These are phyloP conservation scores for Rosa persica DNA, from an alignment of 306 rosid species.

Conservation along the genomic window DNA sequence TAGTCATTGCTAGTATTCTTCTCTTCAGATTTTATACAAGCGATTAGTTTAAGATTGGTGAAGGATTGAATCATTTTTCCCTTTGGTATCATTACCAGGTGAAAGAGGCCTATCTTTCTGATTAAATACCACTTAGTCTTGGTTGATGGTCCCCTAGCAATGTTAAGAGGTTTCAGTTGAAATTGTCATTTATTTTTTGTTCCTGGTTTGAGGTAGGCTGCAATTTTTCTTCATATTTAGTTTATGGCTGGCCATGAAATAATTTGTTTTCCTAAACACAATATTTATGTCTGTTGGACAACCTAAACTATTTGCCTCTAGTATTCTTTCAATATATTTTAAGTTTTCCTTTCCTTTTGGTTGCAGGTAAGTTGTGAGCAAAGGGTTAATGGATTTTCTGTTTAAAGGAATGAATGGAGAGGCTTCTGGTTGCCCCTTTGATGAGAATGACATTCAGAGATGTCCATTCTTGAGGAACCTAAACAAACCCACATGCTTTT, in stretches of 20 bases:
- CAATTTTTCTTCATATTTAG: not conserved
- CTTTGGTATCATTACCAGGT: not conserved
- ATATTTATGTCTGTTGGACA: not conserved
- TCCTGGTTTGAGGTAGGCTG: not conserved
- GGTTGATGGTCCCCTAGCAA: not conserved
- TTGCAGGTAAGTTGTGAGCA: not conserved
- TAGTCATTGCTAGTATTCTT: not conserved
- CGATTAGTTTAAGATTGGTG: not conserved
- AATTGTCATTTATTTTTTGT: not conserved
- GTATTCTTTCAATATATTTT: not conserved
- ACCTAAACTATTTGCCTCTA: not conserved
- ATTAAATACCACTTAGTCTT: not conserved
- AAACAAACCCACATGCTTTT: slow-evolving; percentile 63
- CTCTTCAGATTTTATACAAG: not conserved
- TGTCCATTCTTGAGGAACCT: slow-evolving; percentile 78
- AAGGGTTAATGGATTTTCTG: not conserved
- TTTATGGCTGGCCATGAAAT: not conserved
- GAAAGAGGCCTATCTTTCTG: not conserved
- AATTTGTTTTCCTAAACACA: not conserved
- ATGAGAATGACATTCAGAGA: slow-evolving; percentile 52
- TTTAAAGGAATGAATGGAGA: not conserved
- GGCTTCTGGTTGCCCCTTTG: slow-evolving; percentile 44
- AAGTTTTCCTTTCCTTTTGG: not conserved
- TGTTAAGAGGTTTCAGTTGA: not conserved
- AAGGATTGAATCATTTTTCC: not conserved